Percentiles rank a stretch among this genome's conserved stretches.
phyloP scores from a whole-genome alignment of 345 rosid genomes.

The Salix viminalis region DNA sequence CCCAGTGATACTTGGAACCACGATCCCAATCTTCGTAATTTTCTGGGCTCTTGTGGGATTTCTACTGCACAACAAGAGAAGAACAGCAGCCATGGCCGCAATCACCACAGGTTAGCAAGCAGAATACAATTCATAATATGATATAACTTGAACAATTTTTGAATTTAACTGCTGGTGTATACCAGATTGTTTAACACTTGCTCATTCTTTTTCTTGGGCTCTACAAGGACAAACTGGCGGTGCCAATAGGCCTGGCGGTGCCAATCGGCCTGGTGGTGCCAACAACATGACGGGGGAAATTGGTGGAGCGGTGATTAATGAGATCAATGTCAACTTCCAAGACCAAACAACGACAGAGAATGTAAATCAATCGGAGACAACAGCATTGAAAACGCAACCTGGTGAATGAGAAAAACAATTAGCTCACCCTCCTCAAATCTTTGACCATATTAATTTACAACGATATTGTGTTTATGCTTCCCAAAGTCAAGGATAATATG shows the following conservation, averaged over 20 bases:
- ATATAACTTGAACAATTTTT: background rate
- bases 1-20: slow-evolving; percentile 37
- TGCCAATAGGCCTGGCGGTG: background rate
- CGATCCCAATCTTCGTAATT: slow-evolving; percentile 28
- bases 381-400: background rate
- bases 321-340: slow-evolving; percentile 15
- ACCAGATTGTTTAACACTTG: background rate
- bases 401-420: background rate
- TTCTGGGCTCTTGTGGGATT: slow-evolving; percentile 28
- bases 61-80: slow-evolving; percentile 27
- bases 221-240: slow-evolving; percentile 15
- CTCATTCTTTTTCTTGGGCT: background rate
- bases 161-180: no score
- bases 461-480: background rate
- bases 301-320: slow-evolving; percentile 12
- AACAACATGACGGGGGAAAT: background rate
- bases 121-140: background rate
- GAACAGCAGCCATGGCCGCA: slow-evolving; percentile 27
- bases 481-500: background rate
- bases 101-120: slow-evolving; percentile 7
- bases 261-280: background rate
- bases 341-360: slow-evolving; percentile 7
- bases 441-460: background rate
- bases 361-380: background rate
- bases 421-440: background rate